These are phyloP conservation scores for Calonectria ilicicola DNA, from an alignment of 2,329 filamentous ascomycete genomes.

Conservation along the genomic window DNA sequence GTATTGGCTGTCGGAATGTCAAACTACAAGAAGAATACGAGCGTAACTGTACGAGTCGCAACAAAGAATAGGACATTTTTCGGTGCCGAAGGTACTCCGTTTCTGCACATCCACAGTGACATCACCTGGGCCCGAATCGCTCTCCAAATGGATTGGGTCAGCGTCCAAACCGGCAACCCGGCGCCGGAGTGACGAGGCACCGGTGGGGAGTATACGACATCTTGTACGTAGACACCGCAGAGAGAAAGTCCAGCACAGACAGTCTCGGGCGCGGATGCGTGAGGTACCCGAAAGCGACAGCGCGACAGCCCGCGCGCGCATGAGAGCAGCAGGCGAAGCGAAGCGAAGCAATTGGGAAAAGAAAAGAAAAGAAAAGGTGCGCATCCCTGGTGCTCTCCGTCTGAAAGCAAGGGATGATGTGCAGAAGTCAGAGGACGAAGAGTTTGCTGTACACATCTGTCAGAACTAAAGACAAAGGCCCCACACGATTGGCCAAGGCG, in stretches of 20 bases:
- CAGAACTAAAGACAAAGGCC: neutral
- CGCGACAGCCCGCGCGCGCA: neutral
- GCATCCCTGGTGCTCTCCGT: neutral
- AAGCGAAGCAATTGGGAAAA: neutral
- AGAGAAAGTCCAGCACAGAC: neutral
- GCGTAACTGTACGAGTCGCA: neutral
- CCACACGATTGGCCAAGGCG: slow-evolving; percentile 7
- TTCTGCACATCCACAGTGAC: slow-evolving; percentile 11
- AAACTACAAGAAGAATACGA: slow-evolving; percentile 14
- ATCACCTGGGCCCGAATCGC: neutral
- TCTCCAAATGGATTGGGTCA: neutral
- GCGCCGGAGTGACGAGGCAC: slow-evolving; percentile 25
- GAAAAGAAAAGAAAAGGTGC: neutral
- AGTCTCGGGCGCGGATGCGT: neutral
- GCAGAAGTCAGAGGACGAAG: neutral
- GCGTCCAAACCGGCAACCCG: slow-evolving; percentile 19
- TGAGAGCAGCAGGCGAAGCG: neutral
- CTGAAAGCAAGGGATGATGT: slow-evolving; percentile 9
- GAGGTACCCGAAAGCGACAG: neutral
- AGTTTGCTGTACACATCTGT: neutral
- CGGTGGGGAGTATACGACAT: slow-evolving; percentile 17
- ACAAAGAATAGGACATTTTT: slow-evolving; percentile 1
- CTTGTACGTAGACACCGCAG: neutral
- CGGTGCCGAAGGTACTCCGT: neutral
- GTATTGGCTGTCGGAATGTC: neutral